Base-by-base conservation (phyloP, 139 green algal genomes). In the Coelastrella sp. region DNA sequence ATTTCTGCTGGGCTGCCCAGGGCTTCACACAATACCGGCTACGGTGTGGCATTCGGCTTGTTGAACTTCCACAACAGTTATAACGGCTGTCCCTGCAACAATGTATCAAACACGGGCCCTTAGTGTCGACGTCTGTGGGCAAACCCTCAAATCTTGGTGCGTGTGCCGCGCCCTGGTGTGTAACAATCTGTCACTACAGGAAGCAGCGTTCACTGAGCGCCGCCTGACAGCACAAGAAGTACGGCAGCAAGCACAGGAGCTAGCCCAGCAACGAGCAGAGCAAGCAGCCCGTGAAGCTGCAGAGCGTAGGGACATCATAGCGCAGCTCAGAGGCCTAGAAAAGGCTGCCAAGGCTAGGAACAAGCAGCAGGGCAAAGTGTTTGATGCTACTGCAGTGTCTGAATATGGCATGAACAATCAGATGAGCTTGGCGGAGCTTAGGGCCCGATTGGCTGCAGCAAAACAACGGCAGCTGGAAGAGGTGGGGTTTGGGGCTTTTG, bases 391-490 rank as follows among this genome's bases (percentile, higher is more conserved):
- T 32, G 81, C 81, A 17, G 81, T 87, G 56, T 61, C 73, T 19
- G 87, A 87, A 3, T 74, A 90, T 56, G 78, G 87, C 32, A 84
- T 94, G 65, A 85, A 94, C 23, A 92, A 93, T 58, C 92, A 93
- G 77, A 98, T 98, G 96, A 93, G 90, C 7, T 81, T 98, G 11
- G 85, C 94, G 17, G 96, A 98, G 93, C 94, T 98, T 58, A 83
- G 91, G 47, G 94, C 95, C 65, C 90, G 95, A 4, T 87, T 97
- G 17, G 73, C 17, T 0, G 85, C 92, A 17, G 92, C 80, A 7
- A 94, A 94, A 91, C 86, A 85, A 83, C 86, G 90, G 20, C 82
- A 92, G 58, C 79, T 90, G 32, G 92, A 94, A 56, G 92, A 93
- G 89, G 93, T 94, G 79, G 7, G 90, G 7, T 32, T 47, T 47